Evolutionary conservation across 83 land plant species (phyloP).

Genomic region (Larix sibirica): DNA sequence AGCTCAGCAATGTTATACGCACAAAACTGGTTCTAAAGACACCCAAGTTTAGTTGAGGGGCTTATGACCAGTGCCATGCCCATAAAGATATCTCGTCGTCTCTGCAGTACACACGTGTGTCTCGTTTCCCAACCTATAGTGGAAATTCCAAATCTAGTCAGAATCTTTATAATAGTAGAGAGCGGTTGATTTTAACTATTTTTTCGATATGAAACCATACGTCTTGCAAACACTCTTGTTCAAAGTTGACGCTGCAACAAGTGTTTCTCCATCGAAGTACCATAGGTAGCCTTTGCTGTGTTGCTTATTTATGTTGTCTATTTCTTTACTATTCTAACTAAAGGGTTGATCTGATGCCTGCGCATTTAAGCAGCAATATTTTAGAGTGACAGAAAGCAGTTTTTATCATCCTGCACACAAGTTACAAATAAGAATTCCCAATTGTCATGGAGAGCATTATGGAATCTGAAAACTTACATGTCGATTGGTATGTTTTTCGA

Average conservation of each 20-base stretch:
- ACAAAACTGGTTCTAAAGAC: neutral
- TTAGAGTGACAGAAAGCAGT: neutral
- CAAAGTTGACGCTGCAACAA: slow-evolving; percentile 25
- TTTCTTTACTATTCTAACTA: slow-evolving; percentile 19
- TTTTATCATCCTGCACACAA: neutral
- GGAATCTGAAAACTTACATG: too few species aligned
- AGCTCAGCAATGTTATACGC: too few species aligned
- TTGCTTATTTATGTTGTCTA: slow-evolving; percentile 29
- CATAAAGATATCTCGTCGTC: slow-evolving; percentile 74
- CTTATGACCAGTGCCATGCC: slow-evolving; percentile 54
- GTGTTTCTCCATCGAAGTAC: slow-evolving; percentile 41
- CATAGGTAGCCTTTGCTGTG: slow-evolving; percentile 35
- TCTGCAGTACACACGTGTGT: slow-evolving; percentile 87
- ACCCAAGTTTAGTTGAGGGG: neutral
- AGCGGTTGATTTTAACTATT: neutral
- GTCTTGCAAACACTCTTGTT: slow-evolving; percentile 38
- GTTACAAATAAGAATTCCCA: too few species aligned
- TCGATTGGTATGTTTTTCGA: too few species aligned
- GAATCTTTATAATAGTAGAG: neutral
- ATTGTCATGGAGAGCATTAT: too few species aligned
- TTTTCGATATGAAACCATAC: slow-evolving; percentile 13
- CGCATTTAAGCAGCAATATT: neutral
- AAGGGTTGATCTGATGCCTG: slow-evolving; percentile 60
- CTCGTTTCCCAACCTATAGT: slow-evolving; percentile 67
- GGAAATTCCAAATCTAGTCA: neutral